phyloP scores from a whole-genome alignment of 2,329 filamentous ascomycete genomes.

The Aureobasidium mangrovei region DNA sequence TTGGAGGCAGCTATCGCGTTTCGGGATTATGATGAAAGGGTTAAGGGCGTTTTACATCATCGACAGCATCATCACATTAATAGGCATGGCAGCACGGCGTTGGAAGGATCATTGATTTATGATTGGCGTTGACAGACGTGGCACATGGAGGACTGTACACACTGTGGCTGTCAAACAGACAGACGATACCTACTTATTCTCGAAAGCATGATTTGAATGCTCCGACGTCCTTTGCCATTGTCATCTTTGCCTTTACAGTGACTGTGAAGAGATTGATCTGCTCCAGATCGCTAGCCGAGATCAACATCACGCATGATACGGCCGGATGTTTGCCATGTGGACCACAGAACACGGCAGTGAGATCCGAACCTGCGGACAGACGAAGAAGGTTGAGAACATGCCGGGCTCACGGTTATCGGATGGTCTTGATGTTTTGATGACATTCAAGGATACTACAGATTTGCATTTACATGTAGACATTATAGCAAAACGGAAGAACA shows the following conservation, averaged over 20 bases:
- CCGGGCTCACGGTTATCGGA: too few species aligned
- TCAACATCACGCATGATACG: too few species aligned
- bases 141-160: background rate
- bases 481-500: background rate
- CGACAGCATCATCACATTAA: background rate
- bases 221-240: background rate
- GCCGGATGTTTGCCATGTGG: too few species aligned
- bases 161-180: background rate
- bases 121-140: background rate
- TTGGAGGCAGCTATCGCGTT: conserved; percentile 13
- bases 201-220: background rate
- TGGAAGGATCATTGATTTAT: conserved; percentile 4
- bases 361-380: too few species aligned
- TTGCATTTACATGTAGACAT: background rate
- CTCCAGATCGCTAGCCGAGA: too few species aligned
- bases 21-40: conserved; percentile 10
- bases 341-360: too few species aligned
- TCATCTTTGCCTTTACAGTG: background rate
- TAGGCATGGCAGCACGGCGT: background rate
- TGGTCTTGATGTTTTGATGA: too few species aligned
- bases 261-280: too few species aligned
- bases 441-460: too few species aligned
- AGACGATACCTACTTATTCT: conserved; percentile 2
- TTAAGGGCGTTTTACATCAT: background rate
- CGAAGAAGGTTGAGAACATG: too few species aligned